Percentiles rank a stretch among this genome's conserved stretches.
Evolutionary conservation across 495 filamentous ascomycete species (phyloP).

Genomic region (Penicillium bovifimosum): DNA sequence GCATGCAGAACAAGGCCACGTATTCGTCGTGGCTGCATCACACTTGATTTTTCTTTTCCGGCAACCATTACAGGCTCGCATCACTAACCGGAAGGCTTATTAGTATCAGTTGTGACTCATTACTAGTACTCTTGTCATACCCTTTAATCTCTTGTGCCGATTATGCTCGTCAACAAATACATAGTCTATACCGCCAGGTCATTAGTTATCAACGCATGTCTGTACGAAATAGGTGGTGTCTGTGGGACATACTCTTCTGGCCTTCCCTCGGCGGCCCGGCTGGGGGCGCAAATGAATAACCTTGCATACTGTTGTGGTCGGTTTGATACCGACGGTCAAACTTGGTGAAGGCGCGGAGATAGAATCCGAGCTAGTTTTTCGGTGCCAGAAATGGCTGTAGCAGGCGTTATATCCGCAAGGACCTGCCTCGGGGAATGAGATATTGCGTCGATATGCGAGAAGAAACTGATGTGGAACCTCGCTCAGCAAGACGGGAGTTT

Average conservation of each 20-base stretch:
- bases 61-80: constrained; percentile 97
- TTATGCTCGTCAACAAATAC: constrained; percentile 99
- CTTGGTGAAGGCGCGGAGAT: background rate
- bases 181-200: constrained; percentile 61
- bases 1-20: constrained; percentile 96
- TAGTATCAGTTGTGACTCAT: constrained; percentile 6
- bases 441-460: background rate
- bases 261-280: constrained; percentile 40
- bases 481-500: background rate
- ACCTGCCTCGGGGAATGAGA: background rate
- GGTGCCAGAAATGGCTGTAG: background rate
- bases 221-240: background rate
- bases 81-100: constrained; percentile 53
- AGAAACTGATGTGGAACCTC: background rate
- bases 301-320: constrained; percentile 33
- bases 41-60: constrained; percentile 82
- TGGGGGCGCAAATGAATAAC: constrained; percentile 46
- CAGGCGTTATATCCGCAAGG: background rate
- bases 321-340: background rate
- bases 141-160: constrained; percentile 93
- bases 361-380: background rate
- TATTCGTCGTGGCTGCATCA: constrained; percentile 95
- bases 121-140: constrained; percentile 42
- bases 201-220: background rate
- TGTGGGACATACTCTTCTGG: constrained; percentile 36